Conservation (phyloP, 164 flowering plant genomes). For the Santalum album region DNA sequence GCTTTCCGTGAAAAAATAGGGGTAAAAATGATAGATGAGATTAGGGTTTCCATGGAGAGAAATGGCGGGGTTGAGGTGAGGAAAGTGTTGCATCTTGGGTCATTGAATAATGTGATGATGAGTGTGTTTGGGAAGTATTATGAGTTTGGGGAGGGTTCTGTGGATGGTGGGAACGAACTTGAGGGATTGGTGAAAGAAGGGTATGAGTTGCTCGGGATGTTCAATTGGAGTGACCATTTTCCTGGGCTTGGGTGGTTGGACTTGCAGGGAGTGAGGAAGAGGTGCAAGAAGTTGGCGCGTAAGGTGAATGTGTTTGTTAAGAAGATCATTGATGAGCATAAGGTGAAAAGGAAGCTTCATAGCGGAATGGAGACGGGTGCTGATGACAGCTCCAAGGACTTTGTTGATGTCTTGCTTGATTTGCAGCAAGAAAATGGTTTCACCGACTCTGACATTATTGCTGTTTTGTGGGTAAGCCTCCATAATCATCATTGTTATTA, state of each 20-base stretch:
- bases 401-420: conserved; percentile 59
- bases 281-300: conserved; percentile 30
- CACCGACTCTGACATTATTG: conserved; percentile 70
- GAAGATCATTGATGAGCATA: conserved; percentile 42
- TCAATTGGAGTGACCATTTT: conserved; percentile 65
- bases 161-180: conserved; percentile 16
- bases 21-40: conserved; percentile 26
- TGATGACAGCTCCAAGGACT: conserved; percentile 26
- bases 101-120: conserved; percentile 50
- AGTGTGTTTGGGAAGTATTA: conserved; percentile 43
- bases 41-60: conserved; percentile 19
- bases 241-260: conserved; percentile 42
- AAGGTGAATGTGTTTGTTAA: conserved; percentile 44
- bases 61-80: conserved; percentile 32
- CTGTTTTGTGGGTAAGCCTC: conserved; percentile 71
- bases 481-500: background rate
- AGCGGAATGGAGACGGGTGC: background rate
- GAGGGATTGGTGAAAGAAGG: conserved; percentile 54
- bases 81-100: conserved; percentile 37
- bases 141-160: conserved; percentile 19
- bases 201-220: conserved; percentile 48
- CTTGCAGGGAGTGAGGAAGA: conserved; percentile 45
- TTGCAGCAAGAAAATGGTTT: conserved; percentile 47
- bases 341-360: conserved; percentile 15
- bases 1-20: conserved; percentile 13